Percentiles rank a stretch among this genome's conserved stretches.
phyloP scores from a whole-genome alignment of 192 early-diverging fungal genomes.

The Entomortierella parvispora region DNA sequence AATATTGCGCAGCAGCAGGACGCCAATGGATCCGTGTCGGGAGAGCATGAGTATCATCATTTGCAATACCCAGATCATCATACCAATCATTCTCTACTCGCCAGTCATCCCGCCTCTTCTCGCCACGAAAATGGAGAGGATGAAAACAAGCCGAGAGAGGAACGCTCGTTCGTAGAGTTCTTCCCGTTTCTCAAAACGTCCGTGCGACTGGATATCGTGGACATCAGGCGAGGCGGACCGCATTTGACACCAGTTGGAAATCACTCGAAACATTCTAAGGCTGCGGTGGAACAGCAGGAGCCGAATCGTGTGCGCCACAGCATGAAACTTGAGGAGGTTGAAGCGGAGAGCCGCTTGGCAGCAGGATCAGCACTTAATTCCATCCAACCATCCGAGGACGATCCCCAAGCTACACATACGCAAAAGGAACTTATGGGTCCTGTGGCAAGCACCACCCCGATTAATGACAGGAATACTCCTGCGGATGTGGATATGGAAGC shows the following conservation, averaged over 20 bases:
- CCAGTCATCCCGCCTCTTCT: conserved; percentile 17
- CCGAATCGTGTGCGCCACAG: too few species aligned
- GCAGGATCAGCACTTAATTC: too few species aligned
- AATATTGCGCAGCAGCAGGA: conserved; percentile 5
- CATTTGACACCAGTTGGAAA: neutral
- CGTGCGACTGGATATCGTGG: conserved; percentile 57
- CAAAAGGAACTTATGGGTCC: too few species aligned
- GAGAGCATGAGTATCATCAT: conserved; percentile 1
- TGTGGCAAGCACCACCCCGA: too few species aligned
- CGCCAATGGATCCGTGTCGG: neutral
- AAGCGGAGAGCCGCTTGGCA: too few species aligned
- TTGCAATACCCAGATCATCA: neutral
- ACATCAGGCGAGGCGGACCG: neutral
- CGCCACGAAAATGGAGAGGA: conserved; percentile 39
- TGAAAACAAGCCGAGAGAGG: conserved; percentile 80
- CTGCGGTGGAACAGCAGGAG: too few species aligned
- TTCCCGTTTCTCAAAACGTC: conserved; percentile 82
- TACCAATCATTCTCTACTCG: conserved; percentile 17
- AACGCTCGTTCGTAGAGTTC: conserved; percentile 81
- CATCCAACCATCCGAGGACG: too few species aligned
- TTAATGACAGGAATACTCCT: neutral
- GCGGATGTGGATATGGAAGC: neutral
- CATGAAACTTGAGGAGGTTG: too few species aligned
- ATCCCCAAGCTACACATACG: too few species aligned
- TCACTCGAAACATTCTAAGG: neutral